Conservation (phyloP, 176 grass and related monocot genomes). For the Oryza glumipatula region DNA sequence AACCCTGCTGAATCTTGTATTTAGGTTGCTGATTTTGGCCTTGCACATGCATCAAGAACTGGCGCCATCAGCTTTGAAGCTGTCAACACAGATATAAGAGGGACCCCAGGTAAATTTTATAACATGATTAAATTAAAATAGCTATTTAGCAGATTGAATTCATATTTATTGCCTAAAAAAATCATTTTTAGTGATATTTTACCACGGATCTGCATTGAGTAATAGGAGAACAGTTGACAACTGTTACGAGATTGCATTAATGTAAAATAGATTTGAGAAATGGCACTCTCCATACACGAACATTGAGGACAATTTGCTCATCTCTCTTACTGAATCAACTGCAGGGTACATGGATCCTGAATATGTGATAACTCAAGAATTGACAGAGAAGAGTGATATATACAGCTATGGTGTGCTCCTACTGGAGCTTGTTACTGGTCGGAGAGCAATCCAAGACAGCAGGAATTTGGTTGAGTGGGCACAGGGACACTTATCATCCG, state of each 20-base stretch:
- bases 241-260: not conserved
- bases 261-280: not conserved
- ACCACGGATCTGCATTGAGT: not conserved
- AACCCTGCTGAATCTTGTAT: not conserved
- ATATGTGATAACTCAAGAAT: conserved; percentile 88
- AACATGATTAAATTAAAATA: not conserved
- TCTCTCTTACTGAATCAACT: not conserved
- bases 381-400: conserved; percentile 98
- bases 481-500: conserved; percentile 58
- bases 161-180: not conserved
- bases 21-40: conserved; percentile 96
- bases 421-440: conserved; percentile 82
- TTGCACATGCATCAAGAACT: conserved; percentile 92
- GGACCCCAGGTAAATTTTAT: conserved; percentile 75
- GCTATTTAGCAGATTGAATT: not conserved
- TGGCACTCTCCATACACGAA: not conserved
- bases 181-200: not conserved
- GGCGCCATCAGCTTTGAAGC: conserved; percentile 89
- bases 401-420: conserved; percentile 95
- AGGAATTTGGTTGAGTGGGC: conserved; percentile 93
- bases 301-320: not conserved
- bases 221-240: not conserved
- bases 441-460: conserved; percentile 82
- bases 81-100: conserved; percentile 91
- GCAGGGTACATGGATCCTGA: conserved; percentile 99